phyloP scores from a whole-genome alignment of 441 rosid genomes.

The Jatropha podagrica region DNA sequence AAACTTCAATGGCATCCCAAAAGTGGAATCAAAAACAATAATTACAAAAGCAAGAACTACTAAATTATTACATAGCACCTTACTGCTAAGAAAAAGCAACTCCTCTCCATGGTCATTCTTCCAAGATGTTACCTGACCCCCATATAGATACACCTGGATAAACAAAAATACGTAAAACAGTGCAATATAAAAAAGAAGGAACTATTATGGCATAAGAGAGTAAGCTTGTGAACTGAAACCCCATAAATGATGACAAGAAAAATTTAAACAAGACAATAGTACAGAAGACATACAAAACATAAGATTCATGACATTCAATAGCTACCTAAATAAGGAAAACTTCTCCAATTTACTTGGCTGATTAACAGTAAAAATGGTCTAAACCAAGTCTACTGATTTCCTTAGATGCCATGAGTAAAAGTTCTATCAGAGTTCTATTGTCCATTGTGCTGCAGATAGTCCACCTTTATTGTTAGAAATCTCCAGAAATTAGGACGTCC shows the following conservation, averaged over 20 bases:
- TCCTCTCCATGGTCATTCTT: conserved; percentile 79
- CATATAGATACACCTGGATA: conserved; percentile 76
- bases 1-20: not conserved
- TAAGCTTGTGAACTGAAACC: not conserved
- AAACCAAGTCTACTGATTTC: not conserved
- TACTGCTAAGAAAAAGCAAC: conserved; percentile 67
- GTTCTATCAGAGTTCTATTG: not conserved
- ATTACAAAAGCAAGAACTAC: not conserved
- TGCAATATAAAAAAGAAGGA: not conserved
- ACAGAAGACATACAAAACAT: not conserved
- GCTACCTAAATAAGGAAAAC: not conserved
- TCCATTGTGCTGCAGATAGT: not conserved
- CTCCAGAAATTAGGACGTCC: not conserved
- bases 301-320: not conserved
- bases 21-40: not conserved
- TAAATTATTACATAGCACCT: conserved; percentile 42
- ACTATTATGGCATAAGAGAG: not conserved
- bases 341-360: not conserved
- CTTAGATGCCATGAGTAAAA: not conserved
- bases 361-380: not conserved
- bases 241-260: not conserved
- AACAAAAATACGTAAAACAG: not conserved
- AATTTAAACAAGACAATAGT: not conserved
- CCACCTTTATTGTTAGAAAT: not conserved
- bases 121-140: conserved; percentile 96